A percentile compares a stretch with the other conserved stretches of the same genome.
Conservation (phyloP, 1,284 basidiomycete genomes). For the Dichomitus squalens region DNA sequence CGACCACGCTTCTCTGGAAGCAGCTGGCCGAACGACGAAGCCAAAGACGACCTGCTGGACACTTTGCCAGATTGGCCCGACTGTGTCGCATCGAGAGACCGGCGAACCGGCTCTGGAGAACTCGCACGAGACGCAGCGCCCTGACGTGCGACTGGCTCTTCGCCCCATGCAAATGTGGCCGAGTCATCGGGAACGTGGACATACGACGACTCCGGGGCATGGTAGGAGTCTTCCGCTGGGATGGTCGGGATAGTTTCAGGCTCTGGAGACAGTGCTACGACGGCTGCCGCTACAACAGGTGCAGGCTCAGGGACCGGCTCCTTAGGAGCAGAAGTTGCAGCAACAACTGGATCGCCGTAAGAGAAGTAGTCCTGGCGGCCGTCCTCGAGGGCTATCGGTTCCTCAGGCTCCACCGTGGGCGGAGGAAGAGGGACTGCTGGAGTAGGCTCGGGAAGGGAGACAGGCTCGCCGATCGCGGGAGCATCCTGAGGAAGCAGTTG, state of each 20-base stretch:
- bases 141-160: conserved; percentile 16
- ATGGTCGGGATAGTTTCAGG: conserved; percentile 1
- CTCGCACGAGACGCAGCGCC: conserved; percentile 16
- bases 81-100: background rate
- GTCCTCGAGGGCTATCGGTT: conserved; percentile 11
- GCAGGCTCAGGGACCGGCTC: conserved; percentile 3
- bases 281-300: background rate
- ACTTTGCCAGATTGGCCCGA: conserved; percentile 16
- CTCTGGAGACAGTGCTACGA: background rate
- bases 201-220: conserved; percentile 1
- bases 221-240: background rate
- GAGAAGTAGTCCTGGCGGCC: conserved; percentile 28
- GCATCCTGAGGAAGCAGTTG: conserved; percentile 9
- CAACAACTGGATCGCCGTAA: conserved; percentile 21
- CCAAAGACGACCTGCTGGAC: conserved; percentile 30
- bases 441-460: too few species aligned
- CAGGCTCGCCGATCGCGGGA: background rate
- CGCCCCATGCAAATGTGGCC: conserved; percentile 24
- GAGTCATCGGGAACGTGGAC: conserved; percentile 19
- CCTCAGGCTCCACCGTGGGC: conserved; percentile 8
- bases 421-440: background rate
- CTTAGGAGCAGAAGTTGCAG: background rate
- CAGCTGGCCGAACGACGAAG: conserved; percentile 33
- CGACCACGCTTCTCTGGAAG: conserved; percentile 31
- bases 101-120: background rate